These are phyloP conservation scores for Amanita thiersii DNA, from an alignment of 768 basidiomycete genomes.

Conservation along the genomic window DNA sequence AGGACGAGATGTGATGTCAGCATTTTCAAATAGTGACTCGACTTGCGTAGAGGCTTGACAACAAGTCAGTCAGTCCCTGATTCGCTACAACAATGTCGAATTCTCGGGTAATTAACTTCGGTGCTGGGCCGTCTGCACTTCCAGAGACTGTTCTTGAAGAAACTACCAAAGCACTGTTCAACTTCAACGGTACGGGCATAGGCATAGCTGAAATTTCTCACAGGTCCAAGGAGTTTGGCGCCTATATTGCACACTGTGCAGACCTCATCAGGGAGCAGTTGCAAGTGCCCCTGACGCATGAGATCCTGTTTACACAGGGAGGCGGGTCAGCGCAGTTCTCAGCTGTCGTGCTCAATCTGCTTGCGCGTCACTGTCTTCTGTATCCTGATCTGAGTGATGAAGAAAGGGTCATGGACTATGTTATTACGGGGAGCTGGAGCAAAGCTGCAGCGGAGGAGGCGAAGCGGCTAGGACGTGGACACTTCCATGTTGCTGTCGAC, in stretches of 20 bases:
- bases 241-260: conserved; percentile 57
- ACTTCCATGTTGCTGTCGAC: conserved; percentile 67
- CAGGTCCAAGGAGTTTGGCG: conserved; percentile 82
- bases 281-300: conserved; percentile 73
- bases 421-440: conserved; percentile 91
- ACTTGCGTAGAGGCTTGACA: too few relatives aligned
- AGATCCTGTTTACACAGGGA: conserved; percentile 89
- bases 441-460: conserved; percentile 83
- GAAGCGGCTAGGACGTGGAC: conserved; percentile 50
- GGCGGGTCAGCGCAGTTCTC: conserved; percentile 92
- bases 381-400: conserved; percentile 48
- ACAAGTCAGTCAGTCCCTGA: too few relatives aligned
- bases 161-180: conserved; percentile 78
- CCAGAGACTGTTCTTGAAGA: conserved; percentile 81
- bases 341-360: conserved; percentile 84
- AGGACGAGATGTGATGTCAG: too few relatives aligned
- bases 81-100: conserved; percentile 29
- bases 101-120: conserved; percentile 75
- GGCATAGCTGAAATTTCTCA: conserved; percentile 96
- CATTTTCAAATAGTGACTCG: too few relatives aligned
- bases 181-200: conserved; percentile 87
- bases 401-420: conserved; percentile 73
- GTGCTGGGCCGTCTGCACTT: conserved; percentile 89
- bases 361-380: conserved; percentile 75
- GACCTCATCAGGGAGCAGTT: conserved; percentile 69